phyloP scores from a whole-genome alignment of 2,329 filamentous ascomycete genomes.

The Calonectria henricotiae region DNA sequence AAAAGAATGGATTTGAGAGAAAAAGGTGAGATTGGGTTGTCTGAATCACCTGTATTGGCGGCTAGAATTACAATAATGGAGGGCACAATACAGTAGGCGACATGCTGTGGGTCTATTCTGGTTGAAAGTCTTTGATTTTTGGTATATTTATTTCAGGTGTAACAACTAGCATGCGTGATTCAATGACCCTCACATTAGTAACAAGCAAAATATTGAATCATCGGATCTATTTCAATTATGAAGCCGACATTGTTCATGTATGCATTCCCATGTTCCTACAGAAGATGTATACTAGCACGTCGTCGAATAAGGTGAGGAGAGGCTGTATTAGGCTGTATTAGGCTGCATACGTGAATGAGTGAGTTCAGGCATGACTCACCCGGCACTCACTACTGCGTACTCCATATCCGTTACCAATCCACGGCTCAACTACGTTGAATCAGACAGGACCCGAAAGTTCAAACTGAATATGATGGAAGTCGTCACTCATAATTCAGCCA shows the following conservation, averaged over 20 bases:
- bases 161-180: not conserved
- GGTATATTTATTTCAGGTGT: too few species aligned
- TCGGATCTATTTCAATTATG: not conserved
- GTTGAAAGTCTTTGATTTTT: not conserved
- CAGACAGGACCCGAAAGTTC: not conserved
- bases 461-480: not conserved
- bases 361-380: conserved; percentile 3
- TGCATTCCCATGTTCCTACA: not conserved
- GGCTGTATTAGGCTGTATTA: not conserved
- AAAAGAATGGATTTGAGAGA: not conserved
- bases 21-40: not conserved
- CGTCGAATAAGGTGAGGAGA: not conserved
- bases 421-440: not conserved
- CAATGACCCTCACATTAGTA: not conserved
- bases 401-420: not conserved
- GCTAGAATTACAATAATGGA: not conserved
- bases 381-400: too few species aligned
- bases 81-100: too few species aligned
- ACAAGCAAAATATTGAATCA: too few species aligned
- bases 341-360: not conserved
- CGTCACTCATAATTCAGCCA: not conserved
- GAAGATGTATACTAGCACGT: not conserved
- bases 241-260: not conserved
- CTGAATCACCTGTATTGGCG: not conserved
- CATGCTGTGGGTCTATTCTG: not conserved